phyloP scores from a whole-genome alignment of 169 alveolate species.

The Amoebophrya sp. region DNA sequence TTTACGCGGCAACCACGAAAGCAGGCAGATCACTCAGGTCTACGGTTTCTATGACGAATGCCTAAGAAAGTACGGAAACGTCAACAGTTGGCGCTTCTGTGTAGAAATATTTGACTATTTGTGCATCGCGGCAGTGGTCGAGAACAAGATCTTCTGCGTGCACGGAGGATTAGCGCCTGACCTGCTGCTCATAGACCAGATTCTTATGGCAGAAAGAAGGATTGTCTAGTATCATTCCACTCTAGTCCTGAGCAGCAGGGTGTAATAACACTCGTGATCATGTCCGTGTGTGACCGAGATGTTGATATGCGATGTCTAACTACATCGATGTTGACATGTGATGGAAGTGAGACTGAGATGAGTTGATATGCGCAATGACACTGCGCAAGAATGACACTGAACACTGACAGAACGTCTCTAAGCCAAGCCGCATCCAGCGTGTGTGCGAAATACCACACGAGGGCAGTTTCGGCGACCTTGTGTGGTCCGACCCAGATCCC shows the following conservation, averaged over 20 bases:
- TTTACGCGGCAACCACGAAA: conserved; percentile 40
- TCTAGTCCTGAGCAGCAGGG: too few relatives aligned
- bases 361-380: too few relatives aligned
- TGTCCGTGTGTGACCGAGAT: too few relatives aligned
- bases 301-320: too few relatives aligned
- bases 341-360: too few relatives aligned
- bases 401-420: too few relatives aligned
- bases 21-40: conserved; percentile 72
- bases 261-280: too few relatives aligned
- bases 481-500: conserved; percentile 26
- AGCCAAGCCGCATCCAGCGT: too few relatives aligned
- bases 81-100: conserved; percentile 85
- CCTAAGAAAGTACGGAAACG: conserved; percentile 87
- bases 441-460: conserved; percentile 88
- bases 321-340: too few relatives aligned
- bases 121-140: conserved; percentile 88
- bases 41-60: conserved; percentile 96
- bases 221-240: too few relatives aligned
- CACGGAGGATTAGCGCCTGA: conserved; percentile 97
- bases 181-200: conserved; percentile 83
- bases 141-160: conserved; percentile 84
- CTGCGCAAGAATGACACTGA: too few relatives aligned
- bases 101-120: conserved; percentile 91
- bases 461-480: conserved; percentile 83
- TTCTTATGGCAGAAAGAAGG: conserved; percentile 53